Conservation (phyloP, 805 yeast genomes). For the Pichia cephalocereana region DNA sequence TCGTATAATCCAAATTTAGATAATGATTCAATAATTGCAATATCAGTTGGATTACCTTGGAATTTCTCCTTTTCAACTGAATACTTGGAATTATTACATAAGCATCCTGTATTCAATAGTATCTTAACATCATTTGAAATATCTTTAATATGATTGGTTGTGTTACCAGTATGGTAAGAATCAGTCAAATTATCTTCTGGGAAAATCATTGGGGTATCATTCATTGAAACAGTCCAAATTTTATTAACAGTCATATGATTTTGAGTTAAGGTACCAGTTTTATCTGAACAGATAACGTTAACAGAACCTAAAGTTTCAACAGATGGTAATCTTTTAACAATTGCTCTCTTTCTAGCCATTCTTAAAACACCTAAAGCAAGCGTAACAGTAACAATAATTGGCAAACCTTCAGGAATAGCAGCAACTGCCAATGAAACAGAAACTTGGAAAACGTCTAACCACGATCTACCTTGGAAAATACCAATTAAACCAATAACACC, state of each 20-base stretch:
- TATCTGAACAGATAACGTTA: constrained; percentile 87
- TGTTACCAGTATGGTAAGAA: neutral
- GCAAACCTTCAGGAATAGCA: constrained; percentile 98
- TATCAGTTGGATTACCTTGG: constrained; percentile 92
- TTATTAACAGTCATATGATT: constrained; percentile 87
- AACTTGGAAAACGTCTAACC: constrained; percentile 97
- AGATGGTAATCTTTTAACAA: constrained; percentile 86
- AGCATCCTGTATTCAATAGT: constrained; percentile 55
- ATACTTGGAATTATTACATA: constrained; percentile 68
- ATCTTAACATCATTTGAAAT: constrained; percentile 46
- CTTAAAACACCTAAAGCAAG: constrained; percentile 91
- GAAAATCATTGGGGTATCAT: constrained; percentile 14
- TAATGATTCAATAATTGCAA: constrained; percentile 75
- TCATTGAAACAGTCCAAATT: constrained; percentile 66
- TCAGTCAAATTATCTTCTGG: constrained; percentile 25
- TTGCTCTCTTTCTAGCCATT: constrained; percentile 93
- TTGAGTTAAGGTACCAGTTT: constrained; percentile 84
- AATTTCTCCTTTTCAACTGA: constrained; percentile 60
- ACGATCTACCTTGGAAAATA: constrained; percentile 80
- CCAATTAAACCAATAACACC: constrained; percentile 91
- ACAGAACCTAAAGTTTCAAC: constrained; percentile 95
- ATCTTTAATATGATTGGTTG: constrained; percentile 33
- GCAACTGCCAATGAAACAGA: constrained; percentile 98
- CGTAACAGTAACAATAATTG: constrained; percentile 96
- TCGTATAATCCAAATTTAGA: constrained; percentile 67